Base-by-base conservation (phyloP, 192 early-diverging fungal species). In the Spinellus fusiger region DNA sequence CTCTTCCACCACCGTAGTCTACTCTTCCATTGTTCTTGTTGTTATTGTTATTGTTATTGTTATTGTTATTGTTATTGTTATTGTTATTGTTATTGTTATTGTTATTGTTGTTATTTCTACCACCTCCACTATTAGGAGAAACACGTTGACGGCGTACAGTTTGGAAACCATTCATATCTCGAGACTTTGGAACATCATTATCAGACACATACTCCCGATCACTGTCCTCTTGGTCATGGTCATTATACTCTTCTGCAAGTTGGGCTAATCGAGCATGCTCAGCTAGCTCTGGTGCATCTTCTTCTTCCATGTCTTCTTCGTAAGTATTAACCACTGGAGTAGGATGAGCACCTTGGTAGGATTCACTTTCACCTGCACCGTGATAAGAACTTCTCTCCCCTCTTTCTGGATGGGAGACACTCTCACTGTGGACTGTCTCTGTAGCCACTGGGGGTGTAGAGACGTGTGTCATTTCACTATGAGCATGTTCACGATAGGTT, bases 201-300 rank as follows among this genome's bases (percentile, higher is more conserved):
- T 3, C 13, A 12, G 18, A 44, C 18, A 44, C 40, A 44, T 2
- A 44, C 40, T 3, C 10, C 10, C 18, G 40, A 12, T 6, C 40
- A n/a, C n/a, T n/a, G n/a, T n/a, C 40, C 18, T 18, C 40, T 12
- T 44, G 13, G 40, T n/a, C 40, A 44, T n/a, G 40, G n/a, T n/a
- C n/a, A n/a, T n/a, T n/a, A n/a, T n/a, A n/a, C 18, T 44, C 40
- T 44, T 44, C 40, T 2, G 40, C 40, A 12, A 44, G 40, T 44
- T 59, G 56, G 6, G 25, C n/a, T 28, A 52, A 35, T 56, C 54
- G 31, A 10, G 46, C 64, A 16, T 48, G 64, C 31, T 66, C 64
- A 52, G 64, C 54, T 13, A 29, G 25, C 6, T 52, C 49, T 40
- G 56, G 47, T 34, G 32, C 48, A 25, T 44, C 40, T 44, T 44